These are phyloP conservation scores for Suillus placidus DNA, from an alignment of 768 basidiomycete species.

Conservation along the genomic window DNA sequence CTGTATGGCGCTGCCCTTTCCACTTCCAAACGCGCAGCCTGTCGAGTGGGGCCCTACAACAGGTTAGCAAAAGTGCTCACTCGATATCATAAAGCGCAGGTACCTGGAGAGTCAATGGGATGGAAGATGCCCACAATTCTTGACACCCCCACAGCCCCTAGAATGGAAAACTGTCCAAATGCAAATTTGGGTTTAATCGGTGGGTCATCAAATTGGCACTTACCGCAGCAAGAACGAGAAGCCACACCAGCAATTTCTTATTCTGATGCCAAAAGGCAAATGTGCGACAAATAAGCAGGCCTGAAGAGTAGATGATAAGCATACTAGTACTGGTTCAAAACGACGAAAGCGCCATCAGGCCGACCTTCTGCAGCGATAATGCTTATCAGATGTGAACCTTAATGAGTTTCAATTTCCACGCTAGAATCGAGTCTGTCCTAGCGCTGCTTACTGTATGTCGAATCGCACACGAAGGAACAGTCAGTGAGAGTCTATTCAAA, in stretches of 20 bases:
- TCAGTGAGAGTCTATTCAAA: background rate
- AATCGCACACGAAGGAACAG: background rate
- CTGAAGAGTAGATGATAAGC: background rate
- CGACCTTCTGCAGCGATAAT: constrained; percentile 11
- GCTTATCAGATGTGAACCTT: constrained; percentile 9
- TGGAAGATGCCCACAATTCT: background rate
- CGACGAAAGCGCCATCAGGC: background rate
- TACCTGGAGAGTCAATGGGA: background rate
- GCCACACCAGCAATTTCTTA: background rate
- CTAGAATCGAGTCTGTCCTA: background rate
- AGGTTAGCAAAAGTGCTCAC: background rate
- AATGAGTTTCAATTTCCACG: background rate
- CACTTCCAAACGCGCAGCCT: background rate
- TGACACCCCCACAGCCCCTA: background rate
- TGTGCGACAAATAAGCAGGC: constrained; percentile 8
- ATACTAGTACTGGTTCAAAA: background rate
- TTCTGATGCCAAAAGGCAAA: constrained; percentile 4
- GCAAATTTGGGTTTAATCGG: background rate
- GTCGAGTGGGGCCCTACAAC: background rate
- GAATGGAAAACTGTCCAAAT: background rate
- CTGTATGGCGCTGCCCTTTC: background rate
- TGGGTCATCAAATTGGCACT: background rate
- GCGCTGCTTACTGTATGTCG: background rate
- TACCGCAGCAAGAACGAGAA: background rate
- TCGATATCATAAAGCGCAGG: background rate